Percentiles rank a stretch among this genome's conserved stretches.
Evolutionary conservation across 1,284 basidiomycete species (phyloP).

Genomic region (Cryptococcus sp.): DNA sequence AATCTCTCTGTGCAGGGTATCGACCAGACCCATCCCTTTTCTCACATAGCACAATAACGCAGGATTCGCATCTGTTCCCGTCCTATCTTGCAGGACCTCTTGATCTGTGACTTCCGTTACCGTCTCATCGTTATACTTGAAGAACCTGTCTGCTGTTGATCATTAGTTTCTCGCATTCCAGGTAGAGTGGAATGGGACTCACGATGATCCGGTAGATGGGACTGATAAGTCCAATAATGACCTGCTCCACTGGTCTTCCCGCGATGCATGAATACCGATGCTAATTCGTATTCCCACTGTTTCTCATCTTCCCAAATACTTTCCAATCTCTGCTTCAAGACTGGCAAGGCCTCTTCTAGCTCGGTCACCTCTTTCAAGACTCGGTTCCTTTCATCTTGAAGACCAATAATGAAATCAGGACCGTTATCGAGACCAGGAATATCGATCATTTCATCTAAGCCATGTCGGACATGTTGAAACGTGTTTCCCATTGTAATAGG

Average conservation of each 20-base stretch:
- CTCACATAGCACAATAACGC: constrained; percentile 47
- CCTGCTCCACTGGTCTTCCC: constrained; percentile 56
- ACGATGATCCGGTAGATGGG: constrained; percentile 40
- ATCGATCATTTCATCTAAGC: constrained; percentile 49
- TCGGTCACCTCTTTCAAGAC: constrained; percentile 61
- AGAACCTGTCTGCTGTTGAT: constrained; percentile 65
- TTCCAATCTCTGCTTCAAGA: constrained; percentile 68
- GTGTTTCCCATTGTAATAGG: constrained; percentile 33
- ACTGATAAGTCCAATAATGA: constrained; percentile 49
- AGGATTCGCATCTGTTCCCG: constrained; percentile 44
- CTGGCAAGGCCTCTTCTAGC: constrained; percentile 56
- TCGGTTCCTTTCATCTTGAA: constrained; percentile 53
- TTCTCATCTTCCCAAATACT: constrained; percentile 67
- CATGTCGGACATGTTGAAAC: constrained; percentile 27
- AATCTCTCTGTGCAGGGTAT: constrained; percentile 39
- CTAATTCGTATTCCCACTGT: constrained; percentile 78
- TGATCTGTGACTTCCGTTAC: constrained; percentile 52
- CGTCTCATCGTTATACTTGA: constrained; percentile 90
- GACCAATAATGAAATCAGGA: constrained; percentile 26
- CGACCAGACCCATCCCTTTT: constrained; percentile 33
- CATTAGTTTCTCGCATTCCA: neutral
- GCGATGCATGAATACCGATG: constrained; percentile 93
- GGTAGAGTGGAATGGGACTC: constrained; percentile 12
- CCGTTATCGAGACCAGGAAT: constrained; percentile 49
- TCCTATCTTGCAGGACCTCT: constrained; percentile 42